Conservation (phyloP, 192 early-diverging fungal species). For the Linnemannia hyalina region DNA sequence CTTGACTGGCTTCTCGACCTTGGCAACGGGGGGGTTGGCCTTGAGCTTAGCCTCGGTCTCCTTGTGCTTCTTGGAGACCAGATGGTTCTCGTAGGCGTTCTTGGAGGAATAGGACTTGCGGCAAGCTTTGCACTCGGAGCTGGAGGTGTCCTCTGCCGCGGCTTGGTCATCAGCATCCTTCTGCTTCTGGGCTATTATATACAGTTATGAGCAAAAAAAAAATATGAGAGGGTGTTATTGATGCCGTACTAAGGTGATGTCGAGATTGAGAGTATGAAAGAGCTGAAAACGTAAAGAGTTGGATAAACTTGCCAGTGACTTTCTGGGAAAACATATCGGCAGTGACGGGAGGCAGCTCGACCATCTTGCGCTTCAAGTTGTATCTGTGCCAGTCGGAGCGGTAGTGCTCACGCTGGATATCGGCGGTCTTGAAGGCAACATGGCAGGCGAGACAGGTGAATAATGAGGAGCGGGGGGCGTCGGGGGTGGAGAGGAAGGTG, state of each 20-base stretch:
- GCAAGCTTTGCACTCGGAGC: slow-evolving; percentile 65
- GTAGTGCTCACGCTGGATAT: slow-evolving; percentile 94
- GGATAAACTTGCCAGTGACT: slow-evolving; percentile 62
- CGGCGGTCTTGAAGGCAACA: slow-evolving; percentile 90
- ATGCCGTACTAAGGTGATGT: neutral
- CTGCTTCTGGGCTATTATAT: slow-evolving; percentile 38
- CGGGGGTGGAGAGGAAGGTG: slow-evolving; percentile 40
- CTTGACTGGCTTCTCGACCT: slow-evolving; percentile 35
- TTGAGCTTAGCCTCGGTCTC: slow-evolving; percentile 72
- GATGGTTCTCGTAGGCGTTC: slow-evolving; percentile 91
- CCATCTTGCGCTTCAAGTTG: slow-evolving; percentile 98
- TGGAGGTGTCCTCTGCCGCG: slow-evolving; percentile 54
- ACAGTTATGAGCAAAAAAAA: too few relatives aligned
- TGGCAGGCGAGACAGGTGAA: slow-evolving; percentile 93
- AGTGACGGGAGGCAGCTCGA: slow-evolving; percentile 86
- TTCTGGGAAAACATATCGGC: slow-evolving; percentile 87
- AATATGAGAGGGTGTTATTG: neutral
- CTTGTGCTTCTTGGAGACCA: slow-evolving; percentile 96
- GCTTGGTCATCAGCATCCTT: slow-evolving; percentile 40
- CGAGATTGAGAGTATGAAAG: neutral
- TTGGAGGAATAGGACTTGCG: slow-evolving; percentile 81
- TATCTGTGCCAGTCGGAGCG: slow-evolving; percentile 98
- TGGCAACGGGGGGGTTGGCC: slow-evolving; percentile 24
- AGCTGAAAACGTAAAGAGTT: too few relatives aligned
- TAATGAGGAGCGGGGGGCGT: slow-evolving; percentile 64